phyloP scores from a whole-genome alignment of 768 basidiomycete species.

The Leccinum subgranulosum region DNA sequence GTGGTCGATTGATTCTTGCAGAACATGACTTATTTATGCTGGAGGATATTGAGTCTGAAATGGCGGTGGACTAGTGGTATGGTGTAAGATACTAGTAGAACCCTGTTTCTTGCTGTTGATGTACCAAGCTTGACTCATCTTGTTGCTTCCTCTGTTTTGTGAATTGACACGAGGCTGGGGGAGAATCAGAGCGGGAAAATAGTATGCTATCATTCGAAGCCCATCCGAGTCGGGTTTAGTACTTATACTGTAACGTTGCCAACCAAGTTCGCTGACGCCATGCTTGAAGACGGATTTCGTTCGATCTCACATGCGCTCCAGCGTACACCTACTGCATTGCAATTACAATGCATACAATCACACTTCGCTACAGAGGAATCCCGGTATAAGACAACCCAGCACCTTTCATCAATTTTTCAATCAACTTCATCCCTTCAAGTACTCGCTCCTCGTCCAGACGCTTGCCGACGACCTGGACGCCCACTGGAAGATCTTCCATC shows the following conservation, averaged over 20 bases:
- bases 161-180: too few species aligned
- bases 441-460: conserved; percentile 48
- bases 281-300: too few species aligned
- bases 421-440: conserved; percentile 43
- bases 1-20: neutral
- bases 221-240: too few species aligned
- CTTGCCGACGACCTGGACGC: conserved; percentile 41
- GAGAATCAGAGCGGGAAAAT: too few species aligned
- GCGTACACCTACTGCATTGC: neutral
- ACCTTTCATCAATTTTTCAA: conserved; percentile 29
- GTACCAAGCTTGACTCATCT: too few species aligned
- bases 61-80: too few species aligned
- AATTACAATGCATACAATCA: neutral
- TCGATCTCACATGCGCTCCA: neutral
- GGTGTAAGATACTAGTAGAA: too few species aligned
- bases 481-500: conserved; percentile 46
- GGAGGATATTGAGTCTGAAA: neutral
- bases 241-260: too few species aligned
- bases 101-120: too few species aligned
- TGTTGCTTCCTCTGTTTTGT: too few species aligned
- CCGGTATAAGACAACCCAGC: conserved; percentile 24
- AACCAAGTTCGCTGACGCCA: too few species aligned
- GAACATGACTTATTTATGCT: neutral
- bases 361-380: conserved; percentile 15
- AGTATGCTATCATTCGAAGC: too few species aligned